Evolutionary conservation across 2,329 filamentous ascomycete genomes (phyloP).

Genomic region (Mycosphaerella arachidis): DNA sequence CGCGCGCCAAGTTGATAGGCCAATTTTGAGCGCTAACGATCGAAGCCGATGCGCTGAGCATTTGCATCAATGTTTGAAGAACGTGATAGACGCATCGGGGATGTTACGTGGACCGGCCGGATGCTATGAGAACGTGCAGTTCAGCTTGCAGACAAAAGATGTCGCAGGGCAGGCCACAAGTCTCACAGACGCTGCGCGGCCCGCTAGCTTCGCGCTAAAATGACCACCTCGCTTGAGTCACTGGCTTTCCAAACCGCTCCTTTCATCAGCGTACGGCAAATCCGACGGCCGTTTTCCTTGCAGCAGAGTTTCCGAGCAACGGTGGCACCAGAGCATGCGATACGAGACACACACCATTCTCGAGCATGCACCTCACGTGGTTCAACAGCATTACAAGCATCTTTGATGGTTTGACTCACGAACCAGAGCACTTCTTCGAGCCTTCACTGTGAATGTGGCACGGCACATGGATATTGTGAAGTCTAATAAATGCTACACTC

Average conservation of each 20-base stretch:
- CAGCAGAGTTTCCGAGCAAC: too few species aligned
- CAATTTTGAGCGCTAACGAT: too few species aligned
- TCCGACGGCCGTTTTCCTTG: too few species aligned
- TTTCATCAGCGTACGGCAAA: too few species aligned
- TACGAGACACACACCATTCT: too few species aligned
- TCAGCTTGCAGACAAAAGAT: neutral
- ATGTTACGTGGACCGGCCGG: neutral
- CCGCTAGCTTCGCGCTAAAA: neutral
- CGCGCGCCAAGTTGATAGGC: too few species aligned
- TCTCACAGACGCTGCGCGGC: too few species aligned
- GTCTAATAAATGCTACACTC: constrained; percentile 20
- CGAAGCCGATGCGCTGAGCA: neutral
- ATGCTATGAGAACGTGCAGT: neutral
- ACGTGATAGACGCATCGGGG: neutral
- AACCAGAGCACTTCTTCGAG: too few species aligned
- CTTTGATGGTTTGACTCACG: too few species aligned
- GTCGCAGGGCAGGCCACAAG: neutral
- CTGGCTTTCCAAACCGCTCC: too few species aligned
- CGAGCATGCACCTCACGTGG: neutral
- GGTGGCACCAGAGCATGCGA: too few species aligned
- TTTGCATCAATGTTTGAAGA: neutral
- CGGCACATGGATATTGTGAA: constrained; percentile 20
- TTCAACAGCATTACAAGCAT: neutral
- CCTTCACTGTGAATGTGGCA: neutral
- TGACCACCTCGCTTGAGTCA: too few species aligned